These are phyloP conservation scores for Zopfia rhizophila DNA, from an alignment of 2,329 filamentous ascomycete species.

Conservation along the genomic window DNA sequence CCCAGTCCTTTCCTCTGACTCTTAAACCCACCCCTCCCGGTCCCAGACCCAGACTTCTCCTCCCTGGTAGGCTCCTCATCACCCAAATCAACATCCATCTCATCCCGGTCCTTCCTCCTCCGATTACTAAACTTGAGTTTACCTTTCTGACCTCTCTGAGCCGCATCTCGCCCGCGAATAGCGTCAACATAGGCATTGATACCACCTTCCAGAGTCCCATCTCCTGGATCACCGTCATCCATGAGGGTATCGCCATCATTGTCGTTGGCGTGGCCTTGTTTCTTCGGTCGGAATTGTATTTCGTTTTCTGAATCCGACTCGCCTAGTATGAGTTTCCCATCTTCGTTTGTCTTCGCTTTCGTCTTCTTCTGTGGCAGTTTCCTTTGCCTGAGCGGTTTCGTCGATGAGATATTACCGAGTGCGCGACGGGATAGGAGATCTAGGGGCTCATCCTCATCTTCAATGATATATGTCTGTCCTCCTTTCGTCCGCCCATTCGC, in stretches of 20 bases:
- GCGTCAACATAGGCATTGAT: slow-evolving; percentile 72
- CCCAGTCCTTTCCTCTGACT: slow-evolving; percentile 50
- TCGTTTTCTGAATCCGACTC: slow-evolving; percentile 57
- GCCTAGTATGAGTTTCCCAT: slow-evolving; percentile 83
- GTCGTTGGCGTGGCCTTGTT: slow-evolving; percentile 53
- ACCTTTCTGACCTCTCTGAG: slow-evolving; percentile 67
- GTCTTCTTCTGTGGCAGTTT: slow-evolving; percentile 56
- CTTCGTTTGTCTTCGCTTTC: slow-evolving; percentile 67
- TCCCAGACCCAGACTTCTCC: slow-evolving; percentile 45
- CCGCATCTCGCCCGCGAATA: slow-evolving; percentile 68
- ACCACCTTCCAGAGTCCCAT: slow-evolving; percentile 58
- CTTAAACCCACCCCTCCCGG: slow-evolving; percentile 39
- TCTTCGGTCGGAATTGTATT: slow-evolving; percentile 27
- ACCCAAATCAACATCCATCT: slow-evolving; percentile 60
- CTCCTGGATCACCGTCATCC: slow-evolving; percentile 64
- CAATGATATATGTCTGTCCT: slow-evolving; percentile 83
- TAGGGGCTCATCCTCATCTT: slow-evolving; percentile 93
- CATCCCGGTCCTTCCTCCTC: slow-evolving; percentile 52
- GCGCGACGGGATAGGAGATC: slow-evolving; percentile 91
- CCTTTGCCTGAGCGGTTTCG: slow-evolving; percentile 76
- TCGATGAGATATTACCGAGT: slow-evolving; percentile 91
- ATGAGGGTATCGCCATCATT: slow-evolving; percentile 64
- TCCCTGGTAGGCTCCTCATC: slow-evolving; percentile 53
- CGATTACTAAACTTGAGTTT: slow-evolving; percentile 69
- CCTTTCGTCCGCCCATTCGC: slow-evolving; percentile 60